Conservation (phyloP, 805 yeast genomes). For the Metschnikowia drakensbergensis region DNA sequence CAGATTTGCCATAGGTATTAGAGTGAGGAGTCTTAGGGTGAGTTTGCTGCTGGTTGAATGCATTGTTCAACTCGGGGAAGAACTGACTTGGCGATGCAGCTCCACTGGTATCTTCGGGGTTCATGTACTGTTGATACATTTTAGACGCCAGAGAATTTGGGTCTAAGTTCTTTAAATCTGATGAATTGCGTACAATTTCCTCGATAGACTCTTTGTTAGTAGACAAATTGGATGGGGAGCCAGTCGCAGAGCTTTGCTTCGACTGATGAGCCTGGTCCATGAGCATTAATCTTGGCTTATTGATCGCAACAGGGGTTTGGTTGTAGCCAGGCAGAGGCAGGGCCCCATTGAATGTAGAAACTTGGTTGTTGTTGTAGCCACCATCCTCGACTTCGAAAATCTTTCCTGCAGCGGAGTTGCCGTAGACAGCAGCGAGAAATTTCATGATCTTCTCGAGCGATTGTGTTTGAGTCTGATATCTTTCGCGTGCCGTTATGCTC, state of each 20-base stretch:
- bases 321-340: conserved; percentile 7
- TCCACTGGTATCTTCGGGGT: conserved; percentile 20
- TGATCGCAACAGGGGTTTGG: conserved; percentile 4
- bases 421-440: conserved; percentile 80
- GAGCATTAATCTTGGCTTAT: conserved; percentile 38
- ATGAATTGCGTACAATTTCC: conserved; percentile 15
- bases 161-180: conserved; percentile 8
- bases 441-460: conserved; percentile 84
- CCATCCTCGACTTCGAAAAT: conserved; percentile 32
- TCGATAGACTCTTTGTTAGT: conserved; percentile 16
- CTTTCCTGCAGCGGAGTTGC: conserved; percentile 50
- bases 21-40: not conserved
- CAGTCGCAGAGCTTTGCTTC: conserved; percentile 1
- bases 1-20: not conserved
- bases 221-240: conserved; percentile 12
- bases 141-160: conserved; percentile 21
- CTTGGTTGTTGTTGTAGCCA: conserved; percentile 19
- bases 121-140: conserved; percentile 31
- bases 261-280: conserved; percentile 34
- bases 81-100: conserved; percentile 31
- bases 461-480: conserved; percentile 80
- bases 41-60: conserved; percentile 6
- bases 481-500: conserved; percentile 74
- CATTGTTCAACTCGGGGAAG: conserved; percentile 30
- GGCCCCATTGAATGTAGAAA: conserved; percentile 19